Evolutionary conservation across 2,329 filamentous ascomycete genomes (phyloP).

Genomic region (Penicillium sp.): DNA sequence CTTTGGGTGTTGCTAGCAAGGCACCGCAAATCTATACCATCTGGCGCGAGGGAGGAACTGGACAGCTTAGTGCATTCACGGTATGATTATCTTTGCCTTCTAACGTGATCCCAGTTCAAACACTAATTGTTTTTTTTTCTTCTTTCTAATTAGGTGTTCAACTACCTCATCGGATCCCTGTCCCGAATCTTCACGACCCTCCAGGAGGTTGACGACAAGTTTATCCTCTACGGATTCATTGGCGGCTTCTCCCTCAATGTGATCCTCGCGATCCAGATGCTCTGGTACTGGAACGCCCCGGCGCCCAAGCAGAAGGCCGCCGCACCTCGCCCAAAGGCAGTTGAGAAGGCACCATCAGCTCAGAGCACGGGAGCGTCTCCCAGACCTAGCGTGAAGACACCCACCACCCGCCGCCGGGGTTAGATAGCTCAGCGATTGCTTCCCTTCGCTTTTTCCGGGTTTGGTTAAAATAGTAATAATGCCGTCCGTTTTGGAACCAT

Average conservation of each 20-base stretch:
- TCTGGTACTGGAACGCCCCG: slow-evolving; percentile 88
- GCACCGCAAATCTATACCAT: slow-evolving; percentile 89
- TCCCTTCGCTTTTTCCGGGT: slow-evolving; percentile 9
- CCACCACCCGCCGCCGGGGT: slow-evolving; percentile 57
- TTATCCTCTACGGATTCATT: slow-evolving; percentile 93
- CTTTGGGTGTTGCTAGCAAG: slow-evolving; percentile 84
- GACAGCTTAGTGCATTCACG: slow-evolving; percentile 93
- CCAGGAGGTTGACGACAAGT: slow-evolving; percentile 93
- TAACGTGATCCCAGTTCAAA: background rate
- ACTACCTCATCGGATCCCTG: slow-evolving; percentile 90
- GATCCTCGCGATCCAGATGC: slow-evolving; percentile 83
- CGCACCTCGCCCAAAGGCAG: slow-evolving; percentile 25
- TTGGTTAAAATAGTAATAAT: slow-evolving; percentile 18
- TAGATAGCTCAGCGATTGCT: slow-evolving; percentile 34
- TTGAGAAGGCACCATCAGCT: slow-evolving; percentile 34
- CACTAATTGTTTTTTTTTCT: background rate
- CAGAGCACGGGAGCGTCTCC: slow-evolving; percentile 45
- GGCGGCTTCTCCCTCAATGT: slow-evolving; percentile 88
- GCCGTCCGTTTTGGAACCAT: slow-evolving; percentile 10
- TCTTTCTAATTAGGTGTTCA: slow-evolving; percentile 72
- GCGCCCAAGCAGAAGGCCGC: slow-evolving; percentile 41
- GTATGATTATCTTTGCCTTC: slow-evolving; percentile 55
- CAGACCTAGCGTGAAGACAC: slow-evolving; percentile 48
- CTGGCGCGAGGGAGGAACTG: slow-evolving; percentile 80
- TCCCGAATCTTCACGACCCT: slow-evolving; percentile 96